Conservation (phyloP, 108 stramenopile species). For the Asterionellopsis glacialis region DNA sequence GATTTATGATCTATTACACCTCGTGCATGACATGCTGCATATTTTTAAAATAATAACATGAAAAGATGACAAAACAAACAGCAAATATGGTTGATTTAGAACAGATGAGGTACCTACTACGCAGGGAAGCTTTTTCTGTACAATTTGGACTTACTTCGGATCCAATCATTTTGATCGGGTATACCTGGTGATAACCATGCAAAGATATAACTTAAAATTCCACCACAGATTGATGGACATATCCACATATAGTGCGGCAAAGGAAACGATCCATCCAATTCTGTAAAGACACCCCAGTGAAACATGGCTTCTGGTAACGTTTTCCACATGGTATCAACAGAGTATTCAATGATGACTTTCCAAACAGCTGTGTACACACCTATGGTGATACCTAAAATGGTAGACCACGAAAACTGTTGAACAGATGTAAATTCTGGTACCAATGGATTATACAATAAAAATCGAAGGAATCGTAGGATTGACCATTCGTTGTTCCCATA, state of each 20-base stretch:
- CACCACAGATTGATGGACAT: constrained; percentile 35
- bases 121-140: no score
- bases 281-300: constrained; percentile 42
- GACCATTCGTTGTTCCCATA: constrained; percentile 5
- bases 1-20: constrained; percentile 42
- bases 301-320: constrained; percentile 34
- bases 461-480: constrained; percentile 19
- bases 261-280: constrained; percentile 40
- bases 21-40: constrained; percentile 24
- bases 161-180: constrained; percentile 63
- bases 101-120: no score
- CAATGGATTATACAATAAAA: constrained; percentile 38
- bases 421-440: constrained; percentile 53
- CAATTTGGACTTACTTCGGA: constrained; percentile 12
- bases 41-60: no score
- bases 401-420: constrained; percentile 55
- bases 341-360: constrained; percentile 39
- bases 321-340: constrained; percentile 50
- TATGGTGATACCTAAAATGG: constrained; percentile 45
- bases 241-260: constrained; percentile 69
- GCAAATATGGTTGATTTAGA: no score
- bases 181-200: constrained; percentile 21
- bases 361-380: constrained; percentile 48
- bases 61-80: no score
- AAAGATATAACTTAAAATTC: constrained; percentile 39